phyloP scores from a whole-genome alignment of 768 basidiomycete genomes.

The Sarcodon aspratus region DNA sequence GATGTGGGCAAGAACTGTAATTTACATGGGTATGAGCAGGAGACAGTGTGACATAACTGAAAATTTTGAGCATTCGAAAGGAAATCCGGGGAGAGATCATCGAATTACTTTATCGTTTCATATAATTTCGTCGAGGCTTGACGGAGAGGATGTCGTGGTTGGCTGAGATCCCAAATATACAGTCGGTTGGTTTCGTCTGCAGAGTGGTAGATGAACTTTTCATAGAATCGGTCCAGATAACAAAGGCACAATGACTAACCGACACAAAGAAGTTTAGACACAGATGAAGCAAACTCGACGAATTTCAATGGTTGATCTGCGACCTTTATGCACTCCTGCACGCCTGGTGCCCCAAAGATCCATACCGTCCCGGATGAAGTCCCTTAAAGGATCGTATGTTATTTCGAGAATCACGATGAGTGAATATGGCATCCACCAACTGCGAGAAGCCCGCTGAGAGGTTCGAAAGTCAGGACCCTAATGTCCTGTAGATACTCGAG shows the following conservation, averaged over 20 bases:
- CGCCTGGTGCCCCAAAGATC: conserved; percentile 58
- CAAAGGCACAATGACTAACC: conserved; percentile 30
- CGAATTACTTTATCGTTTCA: conserved; percentile 25
- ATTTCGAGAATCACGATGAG: background rate
- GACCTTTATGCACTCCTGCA: conserved; percentile 37
- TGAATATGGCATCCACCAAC: conserved; percentile 28
- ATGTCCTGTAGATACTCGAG: conserved; percentile 41
- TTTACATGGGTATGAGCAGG: conserved; percentile 66
- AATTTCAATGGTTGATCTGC: conserved; percentile 43
- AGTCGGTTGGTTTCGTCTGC: conserved; percentile 41
- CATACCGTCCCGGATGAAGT: conserved; percentile 53
- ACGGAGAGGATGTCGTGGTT: conserved; percentile 40
- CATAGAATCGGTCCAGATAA: background rate
- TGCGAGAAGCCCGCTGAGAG: conserved; percentile 50
- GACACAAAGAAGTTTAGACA: conserved; percentile 46
- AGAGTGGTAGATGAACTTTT: background rate
- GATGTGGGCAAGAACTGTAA: conserved; percentile 9
- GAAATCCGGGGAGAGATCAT: background rate
- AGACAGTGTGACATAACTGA: conserved; percentile 44
- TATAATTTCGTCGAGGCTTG: conserved; percentile 38
- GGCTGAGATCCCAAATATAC: conserved; percentile 49
- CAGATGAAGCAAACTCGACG: conserved; percentile 46
- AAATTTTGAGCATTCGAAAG: background rate
- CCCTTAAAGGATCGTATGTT: conserved; percentile 27
- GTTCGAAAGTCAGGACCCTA: conserved; percentile 44